Base-by-base conservation (phyloP, 371 early-diverging fungal species). In the Fennellomyces sp. region DNA sequence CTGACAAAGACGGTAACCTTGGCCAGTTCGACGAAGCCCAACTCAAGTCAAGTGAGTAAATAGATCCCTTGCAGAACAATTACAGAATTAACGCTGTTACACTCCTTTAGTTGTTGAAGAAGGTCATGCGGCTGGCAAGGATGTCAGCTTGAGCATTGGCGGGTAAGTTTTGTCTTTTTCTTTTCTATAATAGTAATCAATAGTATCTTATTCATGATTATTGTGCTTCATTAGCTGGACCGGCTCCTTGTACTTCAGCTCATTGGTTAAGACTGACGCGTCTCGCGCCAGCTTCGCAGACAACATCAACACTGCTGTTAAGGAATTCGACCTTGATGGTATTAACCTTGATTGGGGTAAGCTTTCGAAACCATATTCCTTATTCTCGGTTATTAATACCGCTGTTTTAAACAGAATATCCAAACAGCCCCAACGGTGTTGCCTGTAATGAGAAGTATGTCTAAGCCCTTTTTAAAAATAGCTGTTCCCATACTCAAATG, bases 311-410 rank as follows among this genome's bases (percentile, higher is more conserved):
- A n/a, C 60, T 19, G 26, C 64, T 25, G 76, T 83, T 15, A 61
- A 72, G 5, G 55, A 82, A 13, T 81, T 73, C 42, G 45, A 73
- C n/a, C 66, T 88, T 17, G 85, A 87, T 64, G 89, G 86, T 11
- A 64, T 82, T 31, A 83, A 84, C 54, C 64, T 84, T 51, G 86
- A 85, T 58, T 85, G 82, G 82, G 79, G 77, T 77, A 77, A 60
- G 25, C 12, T 53, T 33, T n/a, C 3, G 41, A 1, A 41, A 39
- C 23, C 31, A 48, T 28, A 3, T 39, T 48, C 23, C n/a, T n/a
- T n/a, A n/a, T n/a, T n/a, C n/a, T n/a, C n/a, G n/a, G n/a, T n/a
- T n/a, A n/a, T n/a, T n/a, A n/a, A n/a, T n/a, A n/a, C n/a, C n/a
- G n/a, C n/a, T n/a, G n/a, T 33, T 21, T 26, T 28, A 15, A 25